Percentiles rank a stretch among this genome's conserved stretches.
Evolutionary conservation across 768 basidiomycete genomes (phyloP).

Genomic region (Crassisporium funariophilum): DNA sequence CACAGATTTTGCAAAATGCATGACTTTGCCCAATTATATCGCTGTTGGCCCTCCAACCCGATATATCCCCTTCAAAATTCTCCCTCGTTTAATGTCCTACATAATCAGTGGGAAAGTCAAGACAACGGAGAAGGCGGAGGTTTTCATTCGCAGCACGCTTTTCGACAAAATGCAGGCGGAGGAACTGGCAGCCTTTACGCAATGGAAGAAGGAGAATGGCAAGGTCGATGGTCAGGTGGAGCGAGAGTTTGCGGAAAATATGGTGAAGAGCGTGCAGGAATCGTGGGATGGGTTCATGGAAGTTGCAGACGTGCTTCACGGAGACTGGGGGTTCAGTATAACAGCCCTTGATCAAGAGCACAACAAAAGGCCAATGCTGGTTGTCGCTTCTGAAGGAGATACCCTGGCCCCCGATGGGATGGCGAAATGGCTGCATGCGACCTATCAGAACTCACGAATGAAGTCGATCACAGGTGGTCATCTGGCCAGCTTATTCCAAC

Average conservation of each 20-base stretch:
- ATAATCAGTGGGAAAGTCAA: conserved; percentile 37
- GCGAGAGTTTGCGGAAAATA: conserved; percentile 40
- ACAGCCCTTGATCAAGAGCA: conserved; percentile 46
- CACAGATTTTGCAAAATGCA: conserved; percentile 42
- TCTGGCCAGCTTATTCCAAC: conserved; percentile 43
- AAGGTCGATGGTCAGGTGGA: conserved; percentile 46
- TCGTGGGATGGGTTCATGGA: conserved; percentile 57
- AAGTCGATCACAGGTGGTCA: conserved; percentile 51
- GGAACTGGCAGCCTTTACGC: conserved; percentile 37
- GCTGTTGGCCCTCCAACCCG: conserved; percentile 45
- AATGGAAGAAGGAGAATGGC: conserved; percentile 44
- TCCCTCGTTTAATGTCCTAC: conserved; percentile 33
- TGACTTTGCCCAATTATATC: conserved; percentile 52
- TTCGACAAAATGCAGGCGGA: conserved; percentile 41
- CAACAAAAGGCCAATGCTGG: conserved; percentile 43
- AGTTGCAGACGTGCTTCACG: conserved; percentile 41
- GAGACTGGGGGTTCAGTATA: conserved; percentile 53
- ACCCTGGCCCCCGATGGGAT: conserved; percentile 40
- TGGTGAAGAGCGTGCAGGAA: conserved; percentile 47
- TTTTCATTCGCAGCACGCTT: conserved; percentile 37
- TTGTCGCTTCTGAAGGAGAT: conserved; percentile 48
- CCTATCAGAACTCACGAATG: conserved; percentile 45
- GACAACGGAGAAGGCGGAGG: conserved; percentile 41
- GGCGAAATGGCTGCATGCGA: conserved; percentile 50
- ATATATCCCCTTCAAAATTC: conserved; percentile 41